These are phyloP conservation scores for Umbellularia californica DNA, from an alignment of 164 flowering plant species.

Conservation along the genomic window DNA sequence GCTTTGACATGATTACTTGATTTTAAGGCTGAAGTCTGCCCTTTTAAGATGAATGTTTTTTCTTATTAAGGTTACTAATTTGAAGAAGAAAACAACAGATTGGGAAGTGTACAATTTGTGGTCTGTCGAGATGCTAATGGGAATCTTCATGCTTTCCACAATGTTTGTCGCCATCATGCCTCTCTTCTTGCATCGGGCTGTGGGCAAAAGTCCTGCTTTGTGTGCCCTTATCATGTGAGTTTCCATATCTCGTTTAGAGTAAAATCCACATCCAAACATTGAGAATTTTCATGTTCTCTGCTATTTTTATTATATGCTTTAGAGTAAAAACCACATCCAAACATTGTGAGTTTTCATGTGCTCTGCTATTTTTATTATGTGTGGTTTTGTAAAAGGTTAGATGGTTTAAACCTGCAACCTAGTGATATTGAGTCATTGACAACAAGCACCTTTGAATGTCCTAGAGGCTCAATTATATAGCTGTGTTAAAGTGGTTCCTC, in stretches of 20 bases:
- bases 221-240: constrained; percentile 96
- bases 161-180: constrained; percentile 96
- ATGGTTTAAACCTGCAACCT: no score
- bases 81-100: constrained; percentile 33
- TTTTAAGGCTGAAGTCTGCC: background rate
- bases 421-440: no score
- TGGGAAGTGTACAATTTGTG: constrained; percentile 78
- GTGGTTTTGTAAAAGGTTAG: no score
- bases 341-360: background rate
- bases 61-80: constrained; percentile 16
- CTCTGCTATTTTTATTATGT: background rate
- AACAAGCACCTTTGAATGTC: no score
- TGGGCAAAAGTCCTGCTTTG: constrained; percentile 80
- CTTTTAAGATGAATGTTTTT: constrained; percentile 1
- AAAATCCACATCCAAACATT: background rate
- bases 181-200: constrained; percentile 70
- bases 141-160: constrained; percentile 74
- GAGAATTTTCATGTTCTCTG: background rate
- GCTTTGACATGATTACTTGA: background rate
- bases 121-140: constrained; percentile 73
- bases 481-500: no score
- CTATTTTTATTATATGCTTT: background rate
- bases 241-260: background rate
- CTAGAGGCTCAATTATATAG: no score
- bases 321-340: background rate